Conservation (phyloP, 2,329 filamentous ascomycete genomes). For the Immersiporthe knoxdaviesiana region DNA sequence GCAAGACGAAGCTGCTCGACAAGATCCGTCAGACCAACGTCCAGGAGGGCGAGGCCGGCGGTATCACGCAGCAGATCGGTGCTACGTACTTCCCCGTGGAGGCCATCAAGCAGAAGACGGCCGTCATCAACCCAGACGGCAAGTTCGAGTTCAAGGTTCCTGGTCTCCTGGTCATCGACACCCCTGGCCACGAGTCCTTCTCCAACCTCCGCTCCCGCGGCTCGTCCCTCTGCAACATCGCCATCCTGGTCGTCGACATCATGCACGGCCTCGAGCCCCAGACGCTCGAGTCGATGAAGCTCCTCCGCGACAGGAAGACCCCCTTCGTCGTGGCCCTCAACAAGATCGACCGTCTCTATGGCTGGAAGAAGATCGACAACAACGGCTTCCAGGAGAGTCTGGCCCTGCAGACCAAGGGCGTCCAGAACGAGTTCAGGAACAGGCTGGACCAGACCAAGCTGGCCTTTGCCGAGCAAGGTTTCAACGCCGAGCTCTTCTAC, state of each 20-base stretch:
- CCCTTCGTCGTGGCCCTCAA: slow-evolving; percentile 98
- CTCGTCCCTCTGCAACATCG: slow-evolving; percentile 98
- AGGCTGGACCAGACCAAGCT: slow-evolving; percentile 89
- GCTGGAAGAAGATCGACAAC: slow-evolving; percentile 98
- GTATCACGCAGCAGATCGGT: slow-evolving; percentile 99
- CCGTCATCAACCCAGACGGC: slow-evolving; percentile 88
- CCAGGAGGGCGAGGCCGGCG: slow-evolving; percentile 97
- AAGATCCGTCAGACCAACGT: slow-evolving; percentile 99
- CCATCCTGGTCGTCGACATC: slow-evolving; percentile 97
- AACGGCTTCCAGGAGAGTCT: slow-evolving; percentile 97
- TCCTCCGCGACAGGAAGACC: slow-evolving; percentile 90
- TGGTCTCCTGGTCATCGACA: slow-evolving; percentile 95
- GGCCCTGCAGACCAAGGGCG: slow-evolving; percentile 85
- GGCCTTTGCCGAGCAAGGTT: slow-evolving; percentile 92
- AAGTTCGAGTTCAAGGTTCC: slow-evolving; percentile 97
- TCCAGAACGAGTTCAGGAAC: slow-evolving; percentile 92
- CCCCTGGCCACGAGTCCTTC: slow-evolving; percentile 99
- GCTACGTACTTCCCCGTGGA: slow-evolving; percentile 98
- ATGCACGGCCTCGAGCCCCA: slow-evolving; percentile 99
- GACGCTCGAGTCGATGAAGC: slow-evolving; percentile 94
- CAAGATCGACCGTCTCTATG: slow-evolving; percentile 99
- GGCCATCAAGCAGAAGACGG: slow-evolving; percentile 87
- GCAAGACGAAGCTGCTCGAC: slow-evolving; percentile 98
- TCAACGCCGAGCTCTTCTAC: slow-evolving; percentile 96
- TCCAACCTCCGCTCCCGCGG: slow-evolving; percentile 95